Percentiles rank a stretch among this genome's conserved stretches.
Evolutionary conservation across 1,284 basidiomycete genomes (phyloP).

Genomic region (Schizophyllum amplum): DNA sequence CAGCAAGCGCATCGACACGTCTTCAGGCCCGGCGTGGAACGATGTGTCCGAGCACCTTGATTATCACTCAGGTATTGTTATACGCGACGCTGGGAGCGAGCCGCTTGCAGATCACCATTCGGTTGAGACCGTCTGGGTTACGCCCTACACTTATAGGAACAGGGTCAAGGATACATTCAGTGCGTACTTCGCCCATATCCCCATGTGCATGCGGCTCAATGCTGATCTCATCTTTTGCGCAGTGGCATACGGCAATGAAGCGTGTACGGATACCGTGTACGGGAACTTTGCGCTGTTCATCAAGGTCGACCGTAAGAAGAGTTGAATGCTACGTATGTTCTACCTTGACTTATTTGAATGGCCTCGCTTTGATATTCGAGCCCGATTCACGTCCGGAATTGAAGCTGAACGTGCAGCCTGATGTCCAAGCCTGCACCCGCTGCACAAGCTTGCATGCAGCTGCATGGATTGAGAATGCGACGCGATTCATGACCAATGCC

Average conservation of each 20-base stretch:
- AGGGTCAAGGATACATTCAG: not conserved
- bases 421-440: too few relatives aligned
- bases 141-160: not conserved
- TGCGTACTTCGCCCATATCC: not conserved
- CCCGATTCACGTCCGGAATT: too few relatives aligned
- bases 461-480: too few relatives aligned
- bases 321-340: too few relatives aligned
- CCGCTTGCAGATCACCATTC: not conserved
- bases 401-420: too few relatives aligned
- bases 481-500: too few relatives aligned
- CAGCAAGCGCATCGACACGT: not conserved
- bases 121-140: not conserved
- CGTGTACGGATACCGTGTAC: not conserved
- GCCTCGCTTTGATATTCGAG: too few relatives aligned
- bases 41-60: not conserved
- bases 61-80: not conserved
- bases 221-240: not conserved
- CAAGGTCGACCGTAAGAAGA: not conserved
- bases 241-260: not conserved
- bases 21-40: not conserved
- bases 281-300: not conserved
- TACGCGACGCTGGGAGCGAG: not conserved
- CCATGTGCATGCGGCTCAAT: not conserved
- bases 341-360: too few relatives aligned
- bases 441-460: too few relatives aligned